A percentile compares a stretch with the other conserved stretches of the same genome.
phyloP scores from a whole-genome alignment of 2,329 filamentous ascomycete species.

The Periconia sp. region DNA sequence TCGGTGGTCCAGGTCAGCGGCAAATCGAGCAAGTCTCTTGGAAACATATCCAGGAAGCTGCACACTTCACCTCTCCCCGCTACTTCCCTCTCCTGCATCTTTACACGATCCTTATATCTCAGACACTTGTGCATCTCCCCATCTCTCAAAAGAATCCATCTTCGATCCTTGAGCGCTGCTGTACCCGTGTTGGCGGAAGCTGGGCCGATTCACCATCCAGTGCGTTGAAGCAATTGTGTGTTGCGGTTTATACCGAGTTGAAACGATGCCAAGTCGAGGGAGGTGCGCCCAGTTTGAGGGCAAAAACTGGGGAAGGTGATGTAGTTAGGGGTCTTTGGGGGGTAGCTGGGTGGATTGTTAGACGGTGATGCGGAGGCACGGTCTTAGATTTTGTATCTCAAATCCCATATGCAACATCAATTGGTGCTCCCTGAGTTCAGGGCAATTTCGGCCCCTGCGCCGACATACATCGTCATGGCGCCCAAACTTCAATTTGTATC shows the following conservation, averaged over 20 bases:
- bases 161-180: constrained; percentile 29
- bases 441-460: no score
- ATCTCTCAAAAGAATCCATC: constrained; percentile 25
- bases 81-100: constrained; percentile 31
- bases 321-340: constrained; percentile 51
- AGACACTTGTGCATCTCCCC: constrained; percentile 27
- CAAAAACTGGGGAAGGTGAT: constrained; percentile 24
- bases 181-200: constrained; percentile 21
- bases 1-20: constrained; percentile 10
- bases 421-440: no score
- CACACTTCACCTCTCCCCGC: constrained; percentile 10
- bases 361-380: no score
- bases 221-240: constrained; percentile 25
- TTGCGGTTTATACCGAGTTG: constrained; percentile 30
- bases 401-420: no score
- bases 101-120: constrained; percentile 35
- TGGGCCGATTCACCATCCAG: constrained; percentile 23
- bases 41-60: constrained; percentile 24
- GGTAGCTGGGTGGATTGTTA: constrained; percentile 34
- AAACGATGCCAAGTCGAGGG: constrained; percentile 23
- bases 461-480: no score
- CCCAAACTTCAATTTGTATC: no score
- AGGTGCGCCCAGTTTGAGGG: constrained; percentile 25
- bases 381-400: no score
- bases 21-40: constrained; percentile 20